Conservation (phyloP, 352 stramenopile species). For the Phytopythium kandeliae region DNA sequence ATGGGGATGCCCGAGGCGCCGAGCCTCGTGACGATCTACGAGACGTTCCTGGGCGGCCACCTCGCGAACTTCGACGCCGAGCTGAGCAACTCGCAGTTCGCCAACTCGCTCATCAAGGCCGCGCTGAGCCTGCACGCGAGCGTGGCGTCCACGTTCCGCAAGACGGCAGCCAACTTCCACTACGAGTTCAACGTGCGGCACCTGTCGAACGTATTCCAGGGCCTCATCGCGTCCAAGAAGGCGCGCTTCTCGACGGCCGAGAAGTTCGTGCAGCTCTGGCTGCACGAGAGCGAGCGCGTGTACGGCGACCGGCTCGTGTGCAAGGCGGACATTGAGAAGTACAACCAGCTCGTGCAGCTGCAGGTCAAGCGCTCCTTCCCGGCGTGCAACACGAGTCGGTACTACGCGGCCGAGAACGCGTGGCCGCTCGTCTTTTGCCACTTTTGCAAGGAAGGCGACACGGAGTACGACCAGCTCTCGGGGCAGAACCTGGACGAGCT, state of each 20-base stretch:
- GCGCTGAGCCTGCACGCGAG: constrained; percentile 90
- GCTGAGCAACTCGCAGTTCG: constrained; percentile 82
- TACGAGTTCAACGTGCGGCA: constrained; percentile 98
- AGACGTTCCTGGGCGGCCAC: constrained; percentile 94
- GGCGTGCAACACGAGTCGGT: constrained; percentile 87
- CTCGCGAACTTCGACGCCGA: constrained; percentile 89
- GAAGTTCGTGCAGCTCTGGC: constrained; percentile 94
- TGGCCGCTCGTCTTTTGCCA: constrained; percentile 96
- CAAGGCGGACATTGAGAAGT: constrained; percentile 91
- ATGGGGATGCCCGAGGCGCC: constrained; percentile 92
- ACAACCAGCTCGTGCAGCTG: constrained; percentile 91
- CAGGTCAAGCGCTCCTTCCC: constrained; percentile 94
- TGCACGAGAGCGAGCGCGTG: constrained; percentile 95
- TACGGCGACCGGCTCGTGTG: constrained; percentile 94
- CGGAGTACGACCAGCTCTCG: constrained; percentile 92
- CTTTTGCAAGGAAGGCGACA: constrained; percentile 92
- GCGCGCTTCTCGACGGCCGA: constrained; percentile 88
- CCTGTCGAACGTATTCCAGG: constrained; percentile 95
- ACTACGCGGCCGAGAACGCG: constrained; percentile 93
- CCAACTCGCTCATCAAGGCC: constrained; percentile 90
- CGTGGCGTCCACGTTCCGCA: constrained; percentile 90
- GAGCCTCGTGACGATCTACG: constrained; percentile 94
- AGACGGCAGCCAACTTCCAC: constrained; percentile 96
- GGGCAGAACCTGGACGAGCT: constrained; percentile 87
- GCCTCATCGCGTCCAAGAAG: constrained; percentile 91